A percentile compares a stretch with the other conserved stretches of the same genome.
Evolutionary conservation across 768 basidiomycete species (phyloP).

Genomic region (Boletus pseudopeckii): DNA sequence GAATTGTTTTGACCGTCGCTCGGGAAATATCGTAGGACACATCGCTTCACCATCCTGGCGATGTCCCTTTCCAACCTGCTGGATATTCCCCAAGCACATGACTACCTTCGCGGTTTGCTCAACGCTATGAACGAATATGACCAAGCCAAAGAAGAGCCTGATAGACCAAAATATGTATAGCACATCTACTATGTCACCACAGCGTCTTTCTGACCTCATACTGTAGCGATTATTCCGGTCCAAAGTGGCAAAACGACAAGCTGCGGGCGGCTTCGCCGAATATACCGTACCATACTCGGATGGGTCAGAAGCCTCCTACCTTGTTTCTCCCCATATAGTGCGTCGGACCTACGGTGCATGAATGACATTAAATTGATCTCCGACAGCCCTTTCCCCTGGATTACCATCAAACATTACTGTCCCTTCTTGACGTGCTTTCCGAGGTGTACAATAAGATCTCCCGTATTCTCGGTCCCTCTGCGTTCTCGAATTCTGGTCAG

Average conservation of each 20-base stretch:
- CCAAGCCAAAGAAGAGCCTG: slow-evolving; percentile 51
- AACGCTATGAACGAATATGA: slow-evolving; percentile 77
- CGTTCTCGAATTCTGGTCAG: slow-evolving; percentile 63
- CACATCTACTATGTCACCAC: neutral
- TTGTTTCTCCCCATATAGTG: slow-evolving; percentile 73
- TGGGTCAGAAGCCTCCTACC: slow-evolving; percentile 60
- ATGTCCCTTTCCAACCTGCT: slow-evolving; percentile 82
- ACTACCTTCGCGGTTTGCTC: slow-evolving; percentile 72
- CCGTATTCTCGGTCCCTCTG: slow-evolving; percentile 78
- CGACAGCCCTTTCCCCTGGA: slow-evolving; percentile 82
- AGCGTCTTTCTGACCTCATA: slow-evolving; percentile 8
- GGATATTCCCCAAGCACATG: slow-evolving; percentile 76
- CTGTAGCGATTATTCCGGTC: slow-evolving; percentile 56
- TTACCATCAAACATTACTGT: slow-evolving; percentile 85
- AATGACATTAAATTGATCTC: slow-evolving; percentile 3
- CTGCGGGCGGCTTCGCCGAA: slow-evolving; percentile 51
- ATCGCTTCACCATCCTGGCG: slow-evolving; percentile 79
- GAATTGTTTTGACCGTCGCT: neutral
- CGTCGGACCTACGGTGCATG: slow-evolving; percentile 25
- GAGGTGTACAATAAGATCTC: slow-evolving; percentile 88
- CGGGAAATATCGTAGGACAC: slow-evolving; percentile 49
- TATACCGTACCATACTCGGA: slow-evolving; percentile 62
- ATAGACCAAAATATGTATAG: slow-evolving; percentile 68
- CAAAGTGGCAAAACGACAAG: slow-evolving; percentile 53
- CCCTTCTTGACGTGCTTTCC: slow-evolving; percentile 84